These are phyloP conservation scores for Alternaria ethzedia DNA, from an alignment of 2,329 filamentous ascomycete genomes.

Conservation along the genomic window DNA sequence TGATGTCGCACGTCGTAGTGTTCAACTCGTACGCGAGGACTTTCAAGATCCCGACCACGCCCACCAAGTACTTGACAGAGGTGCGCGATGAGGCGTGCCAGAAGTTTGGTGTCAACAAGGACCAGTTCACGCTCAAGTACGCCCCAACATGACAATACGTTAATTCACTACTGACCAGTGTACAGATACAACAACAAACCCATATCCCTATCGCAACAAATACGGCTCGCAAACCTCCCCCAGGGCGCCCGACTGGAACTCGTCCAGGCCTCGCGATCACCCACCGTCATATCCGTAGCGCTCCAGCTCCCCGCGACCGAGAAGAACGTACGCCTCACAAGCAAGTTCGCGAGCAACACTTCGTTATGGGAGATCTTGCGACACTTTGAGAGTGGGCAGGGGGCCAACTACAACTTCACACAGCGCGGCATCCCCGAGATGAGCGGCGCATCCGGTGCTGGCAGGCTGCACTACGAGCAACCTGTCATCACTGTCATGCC, in stretches of 20 bases:
- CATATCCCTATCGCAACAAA: conserved; percentile 83
- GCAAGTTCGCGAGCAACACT: conserved; percentile 87
- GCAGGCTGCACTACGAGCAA: conserved; percentile 85
- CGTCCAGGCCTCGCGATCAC: conserved; percentile 82
- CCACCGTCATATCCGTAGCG: conserved; percentile 86
- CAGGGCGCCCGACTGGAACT: conserved; percentile 93
- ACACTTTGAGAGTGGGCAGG: conserved; percentile 75
- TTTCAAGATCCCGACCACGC: conserved; percentile 81
- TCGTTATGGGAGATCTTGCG: conserved; percentile 89
- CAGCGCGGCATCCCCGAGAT: conserved; percentile 76
- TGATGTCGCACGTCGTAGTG: conserved; percentile 89
- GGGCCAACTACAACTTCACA: conserved; percentile 73
- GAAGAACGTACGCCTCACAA: conserved; percentile 69
- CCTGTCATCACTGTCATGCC: conserved; percentile 86
- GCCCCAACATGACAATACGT: conserved; percentile 19
- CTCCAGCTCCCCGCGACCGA: conserved; percentile 70
- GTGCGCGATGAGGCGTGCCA: conserved; percentile 85
- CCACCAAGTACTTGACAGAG: conserved; percentile 81
- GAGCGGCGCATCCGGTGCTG: conserved; percentile 62
- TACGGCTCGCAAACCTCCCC: conserved; percentile 80
- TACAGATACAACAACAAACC: conserved; percentile 72
- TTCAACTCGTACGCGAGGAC: conserved; percentile 80
- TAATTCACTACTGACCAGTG: conserved; percentile 1
- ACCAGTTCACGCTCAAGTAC: conserved; percentile 83
- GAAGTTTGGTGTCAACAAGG: conserved; percentile 75